Evolutionary conservation across 768 basidiomycete genomes (phyloP).

Genomic region (Agaricus blazei): DNA sequence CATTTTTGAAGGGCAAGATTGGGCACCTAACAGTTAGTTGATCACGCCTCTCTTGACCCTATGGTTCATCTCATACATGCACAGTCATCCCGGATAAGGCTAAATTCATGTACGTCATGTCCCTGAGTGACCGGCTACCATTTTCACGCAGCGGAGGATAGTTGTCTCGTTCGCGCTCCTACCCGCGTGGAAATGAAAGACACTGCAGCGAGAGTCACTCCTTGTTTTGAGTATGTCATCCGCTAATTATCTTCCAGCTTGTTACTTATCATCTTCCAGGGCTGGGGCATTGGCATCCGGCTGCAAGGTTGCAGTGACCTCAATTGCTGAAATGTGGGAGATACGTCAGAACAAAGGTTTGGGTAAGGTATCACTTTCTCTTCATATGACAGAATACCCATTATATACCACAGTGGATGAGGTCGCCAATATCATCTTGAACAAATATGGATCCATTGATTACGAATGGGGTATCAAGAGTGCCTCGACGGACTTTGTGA

Average conservation of each 20-base stretch:
- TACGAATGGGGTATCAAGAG: conserved; percentile 61
- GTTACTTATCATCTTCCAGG: conserved; percentile 26
- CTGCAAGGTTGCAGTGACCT: conserved; percentile 44
- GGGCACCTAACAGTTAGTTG: conserved; percentile 64
- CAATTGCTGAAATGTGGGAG: conserved; percentile 38
- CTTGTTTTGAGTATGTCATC: conserved; percentile 64
- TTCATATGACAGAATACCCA: background rate
- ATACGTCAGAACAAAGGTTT: conserved; percentile 65
- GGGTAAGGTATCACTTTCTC: conserved; percentile 26
- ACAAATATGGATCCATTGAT: conserved; percentile 58
- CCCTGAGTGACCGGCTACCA: background rate
- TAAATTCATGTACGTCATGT: conserved; percentile 51
- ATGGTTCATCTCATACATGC: background rate
- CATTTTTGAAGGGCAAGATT: conserved; percentile 68
- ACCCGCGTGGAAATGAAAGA: conserved; percentile 55
- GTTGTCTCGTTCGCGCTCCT: conserved; percentile 73
- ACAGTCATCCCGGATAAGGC: conserved; percentile 82
- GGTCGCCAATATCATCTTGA: conserved; percentile 54
- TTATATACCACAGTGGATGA: conserved; percentile 45
- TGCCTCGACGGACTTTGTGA: conserved; percentile 82
- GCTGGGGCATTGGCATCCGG: conserved; percentile 66
- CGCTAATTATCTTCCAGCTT: background rate
- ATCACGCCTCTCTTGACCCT: background rate
- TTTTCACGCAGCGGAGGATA: conserved; percentile 15
- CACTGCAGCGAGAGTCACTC: conserved; percentile 53